Percentiles rank a stretch among this genome's conserved stretches.
Evolutionary conservation across 129 eudicot species (phyloP).

Genomic region (Silybum marianum): DNA sequence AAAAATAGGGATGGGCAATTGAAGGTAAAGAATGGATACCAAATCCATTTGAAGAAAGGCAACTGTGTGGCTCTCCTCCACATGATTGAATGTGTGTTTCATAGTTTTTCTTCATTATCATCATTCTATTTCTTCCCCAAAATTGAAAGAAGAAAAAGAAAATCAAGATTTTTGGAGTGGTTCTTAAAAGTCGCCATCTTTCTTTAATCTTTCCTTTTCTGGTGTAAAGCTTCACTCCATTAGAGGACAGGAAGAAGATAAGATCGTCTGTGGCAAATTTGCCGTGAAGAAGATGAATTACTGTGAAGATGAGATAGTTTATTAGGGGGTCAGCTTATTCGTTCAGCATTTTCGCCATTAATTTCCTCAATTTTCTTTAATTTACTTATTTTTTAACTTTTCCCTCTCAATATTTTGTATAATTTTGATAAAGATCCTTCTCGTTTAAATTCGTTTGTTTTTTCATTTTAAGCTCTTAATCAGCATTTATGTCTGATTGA

Average conservation of each 20-base stretch:
- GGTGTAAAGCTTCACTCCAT: conserved; percentile 11
- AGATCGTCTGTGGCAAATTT: not conserved
- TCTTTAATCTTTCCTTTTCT: conserved; percentile 26
- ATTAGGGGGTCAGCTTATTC: not conserved
- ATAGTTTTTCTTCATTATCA: conserved; percentile 36
- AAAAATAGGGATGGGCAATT: conserved; percentile 34
- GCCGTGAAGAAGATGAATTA: not conserved
- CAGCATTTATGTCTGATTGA: too few species aligned
- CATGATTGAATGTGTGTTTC: conserved; percentile 35
- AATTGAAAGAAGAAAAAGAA: conserved; percentile 11
- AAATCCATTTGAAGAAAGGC: conserved; percentile 24
- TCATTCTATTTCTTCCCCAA: not conserved
- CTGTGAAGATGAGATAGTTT: not conserved
- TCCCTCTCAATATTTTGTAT: too few species aligned
- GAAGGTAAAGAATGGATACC: conserved; percentile 31
- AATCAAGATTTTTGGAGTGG: conserved; percentile 22
- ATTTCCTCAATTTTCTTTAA: not conserved
- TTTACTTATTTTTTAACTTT: too few species aligned
- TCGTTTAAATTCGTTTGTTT: too few species aligned
- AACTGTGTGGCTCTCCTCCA: conserved; percentile 33
- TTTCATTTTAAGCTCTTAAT: too few species aligned
- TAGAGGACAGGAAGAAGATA: conserved; percentile 6
- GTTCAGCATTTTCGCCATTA: not conserved
- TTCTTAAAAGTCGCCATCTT: conserved; percentile 22
- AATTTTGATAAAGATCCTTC: too few species aligned